Percentiles rank a stretch among this genome's conserved stretches.
These are phyloP conservation scores for Boechera stricta DNA, from an alignment of 345 rosid species.

Conservation along the genomic window DNA sequence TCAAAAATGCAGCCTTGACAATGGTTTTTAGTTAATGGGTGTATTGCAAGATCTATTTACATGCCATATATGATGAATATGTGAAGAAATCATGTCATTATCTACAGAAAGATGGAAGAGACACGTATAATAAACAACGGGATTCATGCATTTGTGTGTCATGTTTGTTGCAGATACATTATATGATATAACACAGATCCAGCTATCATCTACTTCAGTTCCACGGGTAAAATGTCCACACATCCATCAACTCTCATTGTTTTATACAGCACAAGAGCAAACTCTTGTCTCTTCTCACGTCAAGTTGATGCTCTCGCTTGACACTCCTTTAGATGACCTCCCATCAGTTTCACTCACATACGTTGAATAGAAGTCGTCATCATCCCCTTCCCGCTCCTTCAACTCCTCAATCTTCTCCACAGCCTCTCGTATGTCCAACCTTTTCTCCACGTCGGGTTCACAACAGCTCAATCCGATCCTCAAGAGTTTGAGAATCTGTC, in stretches of 20 bases:
- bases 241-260: not conserved
- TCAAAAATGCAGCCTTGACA: not conserved
- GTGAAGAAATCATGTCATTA: conserved; percentile 22
- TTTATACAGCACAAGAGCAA: conserved; percentile 6
- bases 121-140: not conserved
- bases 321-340: conserved; percentile 40
- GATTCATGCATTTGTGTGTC: conserved; percentile 12
- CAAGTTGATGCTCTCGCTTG: conserved; percentile 40
- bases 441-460: conserved; percentile 70
- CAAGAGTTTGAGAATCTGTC: conserved; percentile 60
- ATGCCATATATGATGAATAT: conserved; percentile 15
- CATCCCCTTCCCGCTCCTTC: conserved; percentile 56
- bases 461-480: conserved; percentile 76
- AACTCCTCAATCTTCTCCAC: conserved; percentile 65
- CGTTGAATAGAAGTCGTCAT: conserved; percentile 59
- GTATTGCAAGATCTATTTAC: conserved; percentile 17
- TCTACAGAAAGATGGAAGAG: conserved; percentile 7
- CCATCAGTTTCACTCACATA: conserved; percentile 61
- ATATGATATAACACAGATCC: conserved; percentile 3
- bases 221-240: conserved; percentile 4
- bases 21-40: not conserved
- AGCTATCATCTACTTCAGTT: conserved; percentile 14
- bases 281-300: not conserved
- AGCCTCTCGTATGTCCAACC: conserved; percentile 69
- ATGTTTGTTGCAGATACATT: conserved; percentile 18